Evolutionary conservation across 2,329 filamentous ascomycete genomes (phyloP).

Genomic region (Myotisia sp.): DNA sequence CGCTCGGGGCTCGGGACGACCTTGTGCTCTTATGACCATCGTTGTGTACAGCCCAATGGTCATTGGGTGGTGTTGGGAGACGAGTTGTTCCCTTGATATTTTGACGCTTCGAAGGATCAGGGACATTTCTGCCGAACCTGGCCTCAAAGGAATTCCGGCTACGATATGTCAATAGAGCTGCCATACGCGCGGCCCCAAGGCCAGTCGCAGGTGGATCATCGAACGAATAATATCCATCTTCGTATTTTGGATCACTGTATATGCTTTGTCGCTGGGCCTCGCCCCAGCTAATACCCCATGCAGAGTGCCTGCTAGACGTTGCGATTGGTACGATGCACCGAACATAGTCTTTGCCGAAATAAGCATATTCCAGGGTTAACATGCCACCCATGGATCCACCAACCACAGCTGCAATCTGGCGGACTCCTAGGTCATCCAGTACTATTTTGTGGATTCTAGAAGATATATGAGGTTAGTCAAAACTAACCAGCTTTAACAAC

Average conservation of each 20-base stretch:
- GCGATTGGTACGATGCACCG: conserved; percentile 41
- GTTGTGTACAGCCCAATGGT: conserved; percentile 70
- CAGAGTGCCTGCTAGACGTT: conserved; percentile 42
- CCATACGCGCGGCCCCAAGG: conserved; percentile 89
- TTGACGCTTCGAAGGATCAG: conserved; percentile 69
- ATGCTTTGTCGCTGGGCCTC: conserved; percentile 53
- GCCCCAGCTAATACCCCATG: conserved; percentile 47
- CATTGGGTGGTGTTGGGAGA: conserved; percentile 47
- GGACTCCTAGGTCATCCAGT: conserved; percentile 41
- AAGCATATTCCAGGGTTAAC: conserved; percentile 47
- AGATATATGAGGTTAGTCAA: conserved; percentile 8
- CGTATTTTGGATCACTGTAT: conserved; percentile 95
- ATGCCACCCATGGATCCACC: conserved; percentile 47
- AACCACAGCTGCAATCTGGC: conserved; percentile 40
- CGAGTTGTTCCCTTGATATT: conserved; percentile 59
- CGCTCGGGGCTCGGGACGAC: conserved; percentile 14
- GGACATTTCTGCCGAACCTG: conserved; percentile 83
- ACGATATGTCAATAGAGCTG: conserved; percentile 84
- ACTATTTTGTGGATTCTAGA: conserved; percentile 40
- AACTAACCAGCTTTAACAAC: neutral
- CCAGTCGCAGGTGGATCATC: conserved; percentile 75
- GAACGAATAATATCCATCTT: conserved; percentile 87
- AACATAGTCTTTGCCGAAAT: conserved; percentile 53
- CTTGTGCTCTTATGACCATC: conserved; percentile 58
- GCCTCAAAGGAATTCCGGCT: conserved; percentile 95